phyloP scores from a whole-genome alignment of 495 filamentous ascomycete genomes.

The Penicillium crystallinum region DNA sequence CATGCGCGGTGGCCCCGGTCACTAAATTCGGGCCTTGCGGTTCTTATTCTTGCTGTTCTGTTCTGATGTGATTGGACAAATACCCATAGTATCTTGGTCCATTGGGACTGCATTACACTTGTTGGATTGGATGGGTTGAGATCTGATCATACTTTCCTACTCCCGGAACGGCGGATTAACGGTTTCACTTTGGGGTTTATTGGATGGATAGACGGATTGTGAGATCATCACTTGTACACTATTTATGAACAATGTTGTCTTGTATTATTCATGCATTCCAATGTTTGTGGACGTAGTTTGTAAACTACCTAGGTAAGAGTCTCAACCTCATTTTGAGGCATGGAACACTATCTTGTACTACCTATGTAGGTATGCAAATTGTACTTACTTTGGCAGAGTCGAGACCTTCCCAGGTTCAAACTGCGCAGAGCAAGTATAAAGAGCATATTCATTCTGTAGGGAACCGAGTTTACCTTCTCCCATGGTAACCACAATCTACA shows the following conservation, averaged over 20 bases:
- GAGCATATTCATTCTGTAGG: no score
- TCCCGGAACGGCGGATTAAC: not conserved
- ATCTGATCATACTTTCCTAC: not conserved
- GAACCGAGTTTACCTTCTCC: no score
- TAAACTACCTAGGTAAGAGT: no score
- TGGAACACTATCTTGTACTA: no score
- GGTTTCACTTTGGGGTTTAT: not conserved
- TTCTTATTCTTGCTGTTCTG: not conserved
- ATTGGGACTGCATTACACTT: not conserved
- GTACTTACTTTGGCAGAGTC: no score
- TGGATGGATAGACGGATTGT: constrained; percentile 5
- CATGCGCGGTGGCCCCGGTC: constrained; percentile 41
- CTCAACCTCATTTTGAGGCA: no score
- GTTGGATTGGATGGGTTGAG: not conserved
- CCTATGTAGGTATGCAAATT: no score
- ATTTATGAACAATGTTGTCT: constrained; percentile 16
- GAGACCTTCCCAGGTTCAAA: no score
- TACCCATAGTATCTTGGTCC: not conserved
- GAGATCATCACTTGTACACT: constrained; percentile 21
- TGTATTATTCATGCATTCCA: not conserved
- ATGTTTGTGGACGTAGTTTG: no score
- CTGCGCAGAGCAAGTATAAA: no score
- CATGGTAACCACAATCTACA: no score
- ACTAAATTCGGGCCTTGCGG: constrained; percentile 18
- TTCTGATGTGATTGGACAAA: not conserved